Evolutionary conservation across 176 grass and related monocot species (phyloP).

Genomic region (Lolium rigidum): DNA sequence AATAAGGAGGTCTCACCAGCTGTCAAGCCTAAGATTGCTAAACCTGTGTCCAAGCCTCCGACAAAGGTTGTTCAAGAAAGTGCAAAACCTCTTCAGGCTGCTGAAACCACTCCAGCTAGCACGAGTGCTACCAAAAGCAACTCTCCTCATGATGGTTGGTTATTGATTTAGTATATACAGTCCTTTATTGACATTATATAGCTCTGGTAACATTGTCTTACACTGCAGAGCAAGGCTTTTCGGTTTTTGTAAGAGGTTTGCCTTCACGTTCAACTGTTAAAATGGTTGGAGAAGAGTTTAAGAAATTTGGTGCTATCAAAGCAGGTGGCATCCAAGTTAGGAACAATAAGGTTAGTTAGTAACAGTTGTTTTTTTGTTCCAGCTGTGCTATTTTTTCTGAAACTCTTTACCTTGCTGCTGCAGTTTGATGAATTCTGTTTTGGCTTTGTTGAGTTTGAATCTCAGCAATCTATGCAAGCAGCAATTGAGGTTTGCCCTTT

Average conservation of each 20-base stretch:
- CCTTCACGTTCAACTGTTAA: slow-evolving; percentile 63
- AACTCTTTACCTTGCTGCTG: not conserved
- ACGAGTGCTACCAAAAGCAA: slow-evolving; percentile 48
- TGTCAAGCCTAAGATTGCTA: slow-evolving; percentile 56
- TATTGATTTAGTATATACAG: not conserved
- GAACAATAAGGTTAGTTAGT: slow-evolving; percentile 80
- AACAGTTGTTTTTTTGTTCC: not conserved
- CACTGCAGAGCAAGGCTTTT: slow-evolving; percentile 63
- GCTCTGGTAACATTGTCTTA: slow-evolving; percentile 24
- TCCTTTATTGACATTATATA: slow-evolving; percentile 7
- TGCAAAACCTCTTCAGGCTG: slow-evolving; percentile 22
- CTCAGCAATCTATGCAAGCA: slow-evolving; percentile 58
- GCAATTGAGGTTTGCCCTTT: slow-evolving; percentile 61
- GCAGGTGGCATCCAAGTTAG: slow-evolving; percentile 82
- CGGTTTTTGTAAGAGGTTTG: slow-evolving; percentile 76
- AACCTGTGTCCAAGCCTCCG: slow-evolving; percentile 39
- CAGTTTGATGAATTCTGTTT: slow-evolving; percentile 58
- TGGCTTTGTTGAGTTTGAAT: slow-evolving; percentile 75
- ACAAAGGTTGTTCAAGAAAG: slow-evolving; percentile 49
- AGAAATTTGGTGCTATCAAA: slow-evolving; percentile 82
- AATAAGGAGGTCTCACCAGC: slow-evolving; percentile 60
- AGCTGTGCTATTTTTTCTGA: slow-evolving; percentile 16
- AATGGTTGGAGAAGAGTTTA: slow-evolving; percentile 75
- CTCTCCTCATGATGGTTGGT: slow-evolving; percentile 59
- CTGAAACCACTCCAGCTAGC: slow-evolving; percentile 47